Base-by-base conservation (phyloP, 805 yeast species). In the Scheffersomyces stipitis region DNA sequence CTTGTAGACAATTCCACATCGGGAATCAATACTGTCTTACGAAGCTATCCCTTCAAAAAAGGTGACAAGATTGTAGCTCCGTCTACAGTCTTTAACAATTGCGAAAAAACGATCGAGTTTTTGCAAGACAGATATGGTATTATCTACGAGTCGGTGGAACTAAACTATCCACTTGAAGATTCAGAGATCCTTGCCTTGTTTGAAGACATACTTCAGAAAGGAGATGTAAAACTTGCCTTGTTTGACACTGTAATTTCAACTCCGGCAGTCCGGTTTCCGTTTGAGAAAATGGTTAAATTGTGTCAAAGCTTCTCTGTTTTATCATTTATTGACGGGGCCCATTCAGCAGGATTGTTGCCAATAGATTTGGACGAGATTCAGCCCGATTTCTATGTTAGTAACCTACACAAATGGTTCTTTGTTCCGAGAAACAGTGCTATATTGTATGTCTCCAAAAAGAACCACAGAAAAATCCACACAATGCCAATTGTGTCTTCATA, bases 261-360 rank as follows among this genome's bases (percentile, higher is more conserved):
- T 75, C 89, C 90, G 2, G 81, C 81, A 9, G 71, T 72, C 3
- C 46, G 54, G 14, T 43, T 81, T 18, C 89, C 90, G 1, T 82
- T 69, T 54, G 67, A 70, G 38, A 50, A 62, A 33, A 41, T 83
- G 26, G 63, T 69, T 3, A 42, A 51, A 4, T 46, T 74, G 28
- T 78, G 86, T 45, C 52, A 60, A 5, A 56, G 71, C 31, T 57
- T 73, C 31, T 54, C 58, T n/a, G 73, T 76, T 4, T 42, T 79
- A 32, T 75, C 84, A 3, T 56, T 80, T 31, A 71, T 83, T 18
- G 90, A 83, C 54, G 89, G 83, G 15, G 90, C 89, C 3, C 90
- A 83, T 52, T 74, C 78, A 1, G 65, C 78, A 23, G 90, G 90
- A 0, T 58, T 70, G 34, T 44, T 75, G 20, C 70, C 71, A 8